Base-by-base conservation (phyloP, 768 basidiomycete genomes). In the Leucocoprinus birnbaumii region DNA sequence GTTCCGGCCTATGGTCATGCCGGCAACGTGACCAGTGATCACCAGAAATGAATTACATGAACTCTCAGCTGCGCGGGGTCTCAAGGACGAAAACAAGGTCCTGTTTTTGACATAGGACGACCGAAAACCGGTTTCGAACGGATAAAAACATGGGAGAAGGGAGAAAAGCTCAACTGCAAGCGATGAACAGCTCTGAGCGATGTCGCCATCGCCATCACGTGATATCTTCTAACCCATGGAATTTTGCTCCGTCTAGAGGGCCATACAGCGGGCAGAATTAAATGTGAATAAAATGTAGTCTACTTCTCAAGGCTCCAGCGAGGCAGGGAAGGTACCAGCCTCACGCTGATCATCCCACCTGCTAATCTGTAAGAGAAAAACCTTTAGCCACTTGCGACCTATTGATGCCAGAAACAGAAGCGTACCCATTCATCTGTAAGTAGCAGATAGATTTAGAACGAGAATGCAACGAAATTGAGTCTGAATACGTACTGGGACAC, bases 271-370 rank as follows among this genome's bases (percentile, higher is more conserved):
- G 44, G 43, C 37, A 53, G 31, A 35, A 26, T 19, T 25, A 55
- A 48, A 43, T 25, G 45, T 38, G n/a, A 42, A 31, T 31, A 31
- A 31, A 31, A 31, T 24, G 13, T 38, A 31, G 44, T 50, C 51
- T 49, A 47, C 53, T 21, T 24, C 48, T 65, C 56, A 80, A 55
- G 78, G 78, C 66, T 96, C 92, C 64, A 97, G 75, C 11, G 91
- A 92, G 10, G 91, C 90, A 31, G 94, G 91, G 85, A 97, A 97
- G 19, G 89, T 89, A 56, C 91, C 93, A 61, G 72, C 86, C 69
- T 98, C 94, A 69, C 95, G 85, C 73, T 98, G 94, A 53, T 96
- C 95, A 68, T 99, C 95, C 77, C 88, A 98, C 75, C 87, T 92
- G 64, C 76, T 67, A 68, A 88, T 85, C 96, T 94, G 66, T 14